Base-by-base conservation (phyloP, 2,329 filamentous ascomycete species). In the Colletotrichum orbiculare region DNA sequence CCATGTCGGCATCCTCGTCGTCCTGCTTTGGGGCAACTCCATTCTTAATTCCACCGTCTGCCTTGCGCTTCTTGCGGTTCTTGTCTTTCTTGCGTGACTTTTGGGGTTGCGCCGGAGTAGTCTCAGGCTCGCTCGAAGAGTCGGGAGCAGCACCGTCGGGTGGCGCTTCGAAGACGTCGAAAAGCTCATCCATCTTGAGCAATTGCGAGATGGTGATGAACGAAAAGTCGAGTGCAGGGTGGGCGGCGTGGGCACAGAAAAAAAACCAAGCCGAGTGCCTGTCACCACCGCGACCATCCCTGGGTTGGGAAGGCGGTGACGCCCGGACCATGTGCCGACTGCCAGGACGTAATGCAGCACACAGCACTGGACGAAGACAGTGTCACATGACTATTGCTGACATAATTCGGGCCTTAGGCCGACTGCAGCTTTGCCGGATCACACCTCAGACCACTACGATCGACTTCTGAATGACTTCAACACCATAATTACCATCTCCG, bases 31-130 rank as follows among this genome's bases (percentile, higher is more conserved):
- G n/a, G 69, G 41, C 73, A 76, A 71, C 80, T 80, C 59, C 56
- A 46, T 64, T 67, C 73, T 94, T 95, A 69, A 93, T 87, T 65
- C 88, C 87, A 67, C 93, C 93, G 76, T 94, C 94, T 43, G 91
- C 90, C 77, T 93, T 92, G 78, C 94, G 88, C 85, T 97, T 97
- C 81, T 94, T 96, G 80, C 83, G 91, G 77, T 86, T 88, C 71
- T 76, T 89, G 62, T 87, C 85, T 71, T 75, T 79, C 70, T 82
- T 84, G 68, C 84, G 86, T 17, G 81, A 71, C 69, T 75, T 78
- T 6, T 75, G 74, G 53, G 75, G 68, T 67, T 73, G 70, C 10
- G 66, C 69, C 66, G 70, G 70, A 9, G 69, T 70, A 67, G 69
- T 76, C 76, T 83, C 79, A 67, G 79, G 75, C 69, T 84, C 82